These are phyloP conservation scores for Cucumis melo DNA, from an alignment of 306 rosid species.

Conservation along the genomic window DNA sequence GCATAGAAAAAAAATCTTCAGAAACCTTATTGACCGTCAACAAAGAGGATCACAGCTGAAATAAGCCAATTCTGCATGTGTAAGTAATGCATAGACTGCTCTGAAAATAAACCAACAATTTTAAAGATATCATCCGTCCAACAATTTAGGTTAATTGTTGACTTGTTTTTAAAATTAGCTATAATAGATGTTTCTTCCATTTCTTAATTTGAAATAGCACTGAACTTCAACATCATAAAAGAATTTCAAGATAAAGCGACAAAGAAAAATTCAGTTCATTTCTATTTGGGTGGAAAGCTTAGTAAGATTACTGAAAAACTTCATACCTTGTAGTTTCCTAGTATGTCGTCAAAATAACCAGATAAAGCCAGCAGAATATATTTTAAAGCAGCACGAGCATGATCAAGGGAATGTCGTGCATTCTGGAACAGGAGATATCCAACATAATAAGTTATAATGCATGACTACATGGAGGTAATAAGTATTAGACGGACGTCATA, in stretches of 20 bases:
- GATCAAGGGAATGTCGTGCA: constrained; percentile 39
- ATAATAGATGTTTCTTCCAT: not conserved
- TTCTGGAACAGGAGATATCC: constrained; percentile 30
- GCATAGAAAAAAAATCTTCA: not conserved
- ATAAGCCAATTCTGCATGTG: not conserved
- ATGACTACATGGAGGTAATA: not conserved
- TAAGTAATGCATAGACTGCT: not conserved
- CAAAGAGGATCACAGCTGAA: constrained; percentile 5
- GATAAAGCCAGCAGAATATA: constrained; percentile 80
- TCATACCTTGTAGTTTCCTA: constrained; percentile 75
- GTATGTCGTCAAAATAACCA: constrained; percentile 77
- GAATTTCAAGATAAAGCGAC: not conserved
- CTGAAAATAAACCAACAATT: not conserved
- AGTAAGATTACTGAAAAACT: not conserved
- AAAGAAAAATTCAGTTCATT: not conserved
- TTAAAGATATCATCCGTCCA: not conserved
- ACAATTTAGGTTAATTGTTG: not conserved
- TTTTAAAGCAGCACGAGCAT: constrained; percentile 77
- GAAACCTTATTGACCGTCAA: constrained; percentile 3
- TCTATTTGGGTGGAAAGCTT: not conserved
- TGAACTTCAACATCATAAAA: not conserved
- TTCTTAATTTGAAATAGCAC: not conserved
- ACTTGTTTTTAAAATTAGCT: no score
- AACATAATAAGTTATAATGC: not conserved
- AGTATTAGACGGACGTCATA: not conserved